Conservation (phyloP, 208 protist genomes). For the Wallacemonas collosoma region DNA sequence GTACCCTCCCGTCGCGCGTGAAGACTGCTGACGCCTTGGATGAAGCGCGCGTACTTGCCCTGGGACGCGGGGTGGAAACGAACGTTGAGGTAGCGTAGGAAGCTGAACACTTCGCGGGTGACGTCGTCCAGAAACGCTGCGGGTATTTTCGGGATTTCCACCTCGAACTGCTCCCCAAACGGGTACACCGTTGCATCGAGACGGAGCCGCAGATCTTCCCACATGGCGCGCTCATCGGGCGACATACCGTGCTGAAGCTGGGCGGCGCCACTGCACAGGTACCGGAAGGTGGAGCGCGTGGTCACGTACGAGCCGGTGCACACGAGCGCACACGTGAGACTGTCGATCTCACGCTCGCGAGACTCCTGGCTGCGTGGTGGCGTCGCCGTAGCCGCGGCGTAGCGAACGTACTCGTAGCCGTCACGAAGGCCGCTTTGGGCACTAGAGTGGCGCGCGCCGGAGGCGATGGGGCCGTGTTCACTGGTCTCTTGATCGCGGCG, state of each 20-base stretch:
- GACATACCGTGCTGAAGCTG: slow-evolving; percentile 12
- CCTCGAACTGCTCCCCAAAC: slow-evolving; percentile 65
- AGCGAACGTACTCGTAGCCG: slow-evolving; percentile 18
- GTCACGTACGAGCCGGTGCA: slow-evolving; percentile 34
- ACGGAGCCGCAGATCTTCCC: slow-evolving; percentile 26
- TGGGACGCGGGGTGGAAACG: slow-evolving; percentile 48
- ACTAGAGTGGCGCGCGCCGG: background rate
- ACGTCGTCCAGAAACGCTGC: slow-evolving; percentile 50
- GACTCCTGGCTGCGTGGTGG: slow-evolving; percentile 5
- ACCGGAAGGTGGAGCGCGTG: slow-evolving; percentile 33
- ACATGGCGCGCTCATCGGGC: slow-evolving; percentile 25
- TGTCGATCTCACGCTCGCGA: background rate
- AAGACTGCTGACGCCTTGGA: slow-evolving; percentile 38
- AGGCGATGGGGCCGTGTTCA: background rate
- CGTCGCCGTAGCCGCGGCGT: slow-evolving; percentile 21
- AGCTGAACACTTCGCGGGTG: slow-evolving; percentile 34
- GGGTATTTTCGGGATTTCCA: slow-evolving; percentile 61
- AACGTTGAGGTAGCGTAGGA: slow-evolving; percentile 39
- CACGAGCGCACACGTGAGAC: slow-evolving; percentile 14
- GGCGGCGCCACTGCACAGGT: slow-evolving; percentile 21
- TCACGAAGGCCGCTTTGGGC: background rate
- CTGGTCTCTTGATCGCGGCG: background rate
- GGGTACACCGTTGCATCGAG: slow-evolving; percentile 63
- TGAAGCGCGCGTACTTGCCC: slow-evolving; percentile 73
- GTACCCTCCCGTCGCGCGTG: slow-evolving; percentile 28